Evolutionary conservation across 2,329 filamentous ascomycete genomes (phyloP).

Genomic region (Aspergillus ustus): DNA sequence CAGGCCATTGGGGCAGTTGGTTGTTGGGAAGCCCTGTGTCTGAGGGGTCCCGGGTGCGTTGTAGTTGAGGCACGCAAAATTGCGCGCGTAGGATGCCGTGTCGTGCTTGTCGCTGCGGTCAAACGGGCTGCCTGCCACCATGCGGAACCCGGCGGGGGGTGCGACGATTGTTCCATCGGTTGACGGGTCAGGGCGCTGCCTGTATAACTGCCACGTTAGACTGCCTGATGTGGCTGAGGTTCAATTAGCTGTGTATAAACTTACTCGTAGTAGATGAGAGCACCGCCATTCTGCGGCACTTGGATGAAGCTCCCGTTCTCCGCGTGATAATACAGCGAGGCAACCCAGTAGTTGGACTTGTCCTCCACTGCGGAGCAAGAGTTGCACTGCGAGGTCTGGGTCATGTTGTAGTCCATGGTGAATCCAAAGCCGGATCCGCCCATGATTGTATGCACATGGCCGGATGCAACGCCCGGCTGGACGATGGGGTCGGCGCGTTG

Average conservation of each 20-base stretch:
- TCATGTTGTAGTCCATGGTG: constrained; percentile 63
- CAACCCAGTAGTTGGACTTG: constrained; percentile 78
- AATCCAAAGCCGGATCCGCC: constrained; percentile 71
- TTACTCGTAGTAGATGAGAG: constrained; percentile 70
- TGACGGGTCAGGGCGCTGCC: constrained; percentile 25
- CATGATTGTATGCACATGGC: constrained; percentile 72
- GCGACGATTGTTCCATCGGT: constrained; percentile 66
- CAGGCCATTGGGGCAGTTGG: constrained; percentile 38
- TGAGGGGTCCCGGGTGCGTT: constrained; percentile 11
- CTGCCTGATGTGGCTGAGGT: background rate
- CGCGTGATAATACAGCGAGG: constrained; percentile 70
- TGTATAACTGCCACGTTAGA: background rate
- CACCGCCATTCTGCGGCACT: constrained; percentile 60
- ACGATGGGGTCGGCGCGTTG: constrained; percentile 66
- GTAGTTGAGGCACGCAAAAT: constrained; percentile 13
- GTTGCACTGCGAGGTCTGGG: constrained; percentile 69
- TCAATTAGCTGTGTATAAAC: constrained; percentile 18
- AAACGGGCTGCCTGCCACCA: constrained; percentile 68
- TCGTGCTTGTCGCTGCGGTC: constrained; percentile 53
- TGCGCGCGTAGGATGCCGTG: background rate
- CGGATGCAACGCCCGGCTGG: constrained; percentile 60
- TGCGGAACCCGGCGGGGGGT: constrained; percentile 73
- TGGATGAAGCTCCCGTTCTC: constrained; percentile 66
- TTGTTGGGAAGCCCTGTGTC: constrained; percentile 24
- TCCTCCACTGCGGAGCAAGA: constrained; percentile 72